Base-by-base conservation (phyloP, 495 filamentous ascomycete species). In the Lepidopterella palustris region DNA sequence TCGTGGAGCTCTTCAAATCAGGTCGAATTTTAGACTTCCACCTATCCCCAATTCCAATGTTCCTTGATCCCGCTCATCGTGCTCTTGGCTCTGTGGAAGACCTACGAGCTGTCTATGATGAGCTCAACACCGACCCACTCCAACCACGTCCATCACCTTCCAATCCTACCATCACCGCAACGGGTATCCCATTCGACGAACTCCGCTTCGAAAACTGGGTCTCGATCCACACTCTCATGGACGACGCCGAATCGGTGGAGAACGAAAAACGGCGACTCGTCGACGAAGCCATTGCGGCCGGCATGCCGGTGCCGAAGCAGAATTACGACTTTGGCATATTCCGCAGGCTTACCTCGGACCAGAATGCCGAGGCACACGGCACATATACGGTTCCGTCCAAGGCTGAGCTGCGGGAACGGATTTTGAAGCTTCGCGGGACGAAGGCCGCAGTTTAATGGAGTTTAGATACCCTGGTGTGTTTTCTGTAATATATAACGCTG, bases 41-140 rank as follows among this genome's bases (percentile, higher is more conserved):
- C 0, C 61, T 51, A 9, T 59, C 40, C 15, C 65, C 65, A 20
- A 57, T 64, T 25, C 45, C 40, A 40, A 62, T 68, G 57, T 62
- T 49, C 21, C 35, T 68, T 3, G 49, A 68, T 25, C 61, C 61
- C 5, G 24, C 28, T 5, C 51, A 48, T 27, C 51, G 11, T 10
- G 5, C 55, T 4, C 47, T 64, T 23, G 58, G 45, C 8, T 47
- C 54, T 3, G 25, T 42, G 5, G 32, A 61, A 15, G 61, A 66
- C 18, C 31, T 66, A 27, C 52, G 58, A 4, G 31, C 42, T 9
- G 51, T 74, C 6, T 74, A 74, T 48, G 71, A 73, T 25, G 71
- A 70, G 35, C 61, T 71, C 24, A 68, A 68, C 4, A 71, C 66
- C 1, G 72, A 73, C 39, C 65, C 68, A n/a, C 65, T 61, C 42